Base-by-base conservation (phyloP, 192 early-diverging fungal species). In the Radiomyces spectabilis region DNA sequence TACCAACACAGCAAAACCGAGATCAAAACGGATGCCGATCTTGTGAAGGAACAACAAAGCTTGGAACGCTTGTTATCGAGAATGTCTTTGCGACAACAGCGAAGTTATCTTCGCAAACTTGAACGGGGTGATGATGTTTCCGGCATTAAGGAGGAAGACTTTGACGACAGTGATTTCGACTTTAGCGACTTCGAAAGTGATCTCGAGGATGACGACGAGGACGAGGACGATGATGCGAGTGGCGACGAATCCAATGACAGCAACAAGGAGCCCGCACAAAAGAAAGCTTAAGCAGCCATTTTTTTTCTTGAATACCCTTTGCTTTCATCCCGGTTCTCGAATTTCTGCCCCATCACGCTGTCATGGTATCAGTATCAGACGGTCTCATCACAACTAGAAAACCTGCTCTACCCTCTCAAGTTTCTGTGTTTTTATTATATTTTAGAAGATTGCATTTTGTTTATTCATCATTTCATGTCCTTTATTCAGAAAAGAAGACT, bases 21-120 rank as follows among this genome's bases (percentile, higher is more conserved):
- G 24, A 68, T 76, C 41, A 81, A 84, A 57, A 83, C 85, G 27
- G 72, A 78, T 34, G 80, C 83, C 49, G 82, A 92, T 41, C 9
- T 75, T 2, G 58, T 76, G 10, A 75, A 81, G 47, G 89, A 91
- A 49, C 68, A 82, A 50, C 87, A 89, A 49, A 88, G 91, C 47
- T 63, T 80, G 10, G 86, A 93, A 57, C 63, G 71, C 12, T 60
- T 85, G 46, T 69, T 97, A 54, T 69, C 61, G 13, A 58, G 57
- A 40, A 83, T 98, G 85, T 74, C 78, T 8, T 87, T 92, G 66
- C 84, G 95, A 53, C 81, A 92, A 55, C 84, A 89, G 55, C 73
- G 93, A 59, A 77, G 84, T 27, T 94, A 87, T 57, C 60, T 86
- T 41, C 64, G 95, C 15, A 85, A 91, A 59, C 47, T 97, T 53